phyloP scores from a whole-genome alignment of 805 yeast genomes.

The Schizosaccharomyces osmophilus region DNA sequence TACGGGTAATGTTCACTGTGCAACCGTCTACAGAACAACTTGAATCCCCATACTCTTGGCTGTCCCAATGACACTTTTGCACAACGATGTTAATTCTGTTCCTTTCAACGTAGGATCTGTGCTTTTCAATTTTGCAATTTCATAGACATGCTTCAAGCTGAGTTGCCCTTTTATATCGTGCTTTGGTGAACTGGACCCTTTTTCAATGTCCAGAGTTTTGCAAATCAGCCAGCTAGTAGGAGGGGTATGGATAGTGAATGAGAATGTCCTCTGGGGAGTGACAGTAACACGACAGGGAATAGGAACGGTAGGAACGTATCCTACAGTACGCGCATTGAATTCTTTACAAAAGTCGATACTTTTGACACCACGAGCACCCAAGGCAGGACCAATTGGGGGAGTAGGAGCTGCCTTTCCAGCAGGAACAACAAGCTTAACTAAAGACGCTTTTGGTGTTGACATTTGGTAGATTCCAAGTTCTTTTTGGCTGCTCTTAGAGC shows the following conservation, averaged over 20 bases:
- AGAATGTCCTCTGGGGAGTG: constrained; percentile 75
- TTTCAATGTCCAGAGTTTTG: constrained; percentile 54
- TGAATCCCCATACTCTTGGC: constrained; percentile 77
- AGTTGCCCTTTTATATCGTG: constrained; percentile 29
- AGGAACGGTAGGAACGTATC: constrained; percentile 46
- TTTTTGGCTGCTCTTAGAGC: no score
- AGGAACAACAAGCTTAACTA: neutral
- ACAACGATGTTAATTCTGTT: constrained; percentile 47
- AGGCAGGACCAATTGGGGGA: constrained; percentile 97
- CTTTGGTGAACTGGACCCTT: constrained; percentile 51
- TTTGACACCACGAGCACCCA: constrained; percentile 94
- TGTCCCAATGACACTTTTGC: constrained; percentile 61
- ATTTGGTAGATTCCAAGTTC: neutral
- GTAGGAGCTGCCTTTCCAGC: constrained; percentile 56
- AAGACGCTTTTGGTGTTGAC: neutral
- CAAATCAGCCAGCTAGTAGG: constrained; percentile 68
- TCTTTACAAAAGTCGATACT: constrained; percentile 97
- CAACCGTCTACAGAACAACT: constrained; percentile 31
- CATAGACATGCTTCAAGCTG: constrained; percentile 73
- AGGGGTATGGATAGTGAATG: constrained; percentile 72
- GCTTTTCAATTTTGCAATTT: constrained; percentile 80
- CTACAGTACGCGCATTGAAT: constrained; percentile 89
- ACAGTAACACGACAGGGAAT: constrained; percentile 67
- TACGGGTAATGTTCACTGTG: neutral
- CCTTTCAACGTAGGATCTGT: constrained; percentile 55